A percentile compares a stretch with the other conserved stretches of the same genome.
Conservation (phyloP, 1,284 basidiomycete species). For the Cryptococcus sp. region DNA sequence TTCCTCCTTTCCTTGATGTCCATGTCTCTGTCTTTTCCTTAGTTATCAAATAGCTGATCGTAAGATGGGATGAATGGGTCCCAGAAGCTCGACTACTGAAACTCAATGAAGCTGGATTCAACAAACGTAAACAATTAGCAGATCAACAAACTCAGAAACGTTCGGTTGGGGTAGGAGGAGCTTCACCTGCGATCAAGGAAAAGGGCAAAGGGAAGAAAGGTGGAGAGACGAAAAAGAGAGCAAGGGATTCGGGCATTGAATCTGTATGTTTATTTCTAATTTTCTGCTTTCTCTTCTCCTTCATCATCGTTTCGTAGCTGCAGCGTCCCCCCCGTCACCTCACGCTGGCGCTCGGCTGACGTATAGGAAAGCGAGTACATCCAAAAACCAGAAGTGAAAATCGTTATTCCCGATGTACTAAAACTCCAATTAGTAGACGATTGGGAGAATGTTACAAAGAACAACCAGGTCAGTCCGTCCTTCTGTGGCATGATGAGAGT, state of each 20-base stretch:
- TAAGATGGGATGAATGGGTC: slow-evolving; percentile 98
- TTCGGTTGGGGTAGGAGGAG: slow-evolving; percentile 14
- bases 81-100: slow-evolving; percentile 78
- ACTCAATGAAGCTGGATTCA: slow-evolving; percentile 75
- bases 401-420: slow-evolving; percentile 80
- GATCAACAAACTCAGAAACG: slow-evolving; percentile 48
- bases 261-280: slow-evolving; percentile 29
- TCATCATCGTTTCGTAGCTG: background rate
- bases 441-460: slow-evolving; percentile 97
- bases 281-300: background rate
- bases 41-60: background rate
- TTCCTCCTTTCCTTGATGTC: background rate
- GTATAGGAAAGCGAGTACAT: slow-evolving; percentile 53
- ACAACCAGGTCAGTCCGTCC: slow-evolving; percentile 62
- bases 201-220: slow-evolving; percentile 48
- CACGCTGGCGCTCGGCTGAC: too few species aligned
- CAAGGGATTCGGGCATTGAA: slow-evolving; percentile 38
- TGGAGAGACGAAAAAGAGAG: slow-evolving; percentile 52
- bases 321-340: too few species aligned
- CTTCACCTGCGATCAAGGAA: slow-evolving; percentile 24
- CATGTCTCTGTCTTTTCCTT: background rate
- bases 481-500: background rate
- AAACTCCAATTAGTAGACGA: slow-evolving; percentile 92
- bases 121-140: slow-evolving; percentile 60
- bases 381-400: slow-evolving; percentile 84